Percentiles rank a stretch among this genome's conserved stretches.
Conservation (phyloP, 768 basidiomycete species). For the Lentinula sp. region DNA sequence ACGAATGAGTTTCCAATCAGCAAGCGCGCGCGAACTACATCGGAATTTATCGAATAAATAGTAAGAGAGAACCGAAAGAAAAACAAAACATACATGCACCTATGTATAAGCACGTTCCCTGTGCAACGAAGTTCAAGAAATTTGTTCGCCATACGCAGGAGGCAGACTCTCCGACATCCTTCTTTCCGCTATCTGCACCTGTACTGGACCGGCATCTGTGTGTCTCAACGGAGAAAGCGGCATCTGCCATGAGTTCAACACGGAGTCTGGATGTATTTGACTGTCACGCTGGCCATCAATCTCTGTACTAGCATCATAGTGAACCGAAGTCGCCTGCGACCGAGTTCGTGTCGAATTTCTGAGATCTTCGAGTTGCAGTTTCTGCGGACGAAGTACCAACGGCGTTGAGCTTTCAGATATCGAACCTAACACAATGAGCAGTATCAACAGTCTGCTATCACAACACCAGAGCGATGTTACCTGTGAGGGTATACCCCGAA, state of each 20-base stretch:
- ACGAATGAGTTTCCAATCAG: too few species aligned
- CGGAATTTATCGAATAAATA: too few species aligned
- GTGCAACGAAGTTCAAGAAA: too few species aligned
- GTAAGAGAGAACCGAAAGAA: too few species aligned
- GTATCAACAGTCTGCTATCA: too few species aligned
- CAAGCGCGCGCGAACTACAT: too few species aligned
- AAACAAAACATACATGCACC: too few species aligned
- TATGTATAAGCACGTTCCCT: too few species aligned
- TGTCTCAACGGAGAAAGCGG: conserved; percentile 9
- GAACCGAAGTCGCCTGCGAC: not conserved
- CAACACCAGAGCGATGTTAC: not conserved
- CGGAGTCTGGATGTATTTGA: not conserved
- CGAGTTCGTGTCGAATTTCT: not conserved
- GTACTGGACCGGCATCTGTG: conserved; percentile 14
- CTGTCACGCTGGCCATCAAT: not conserved
- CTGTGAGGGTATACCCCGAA: not conserved
- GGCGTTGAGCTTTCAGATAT: not conserved
- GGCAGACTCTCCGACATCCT: conserved; percentile 11
- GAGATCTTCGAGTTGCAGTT: not conserved
- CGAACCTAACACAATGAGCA: not conserved
- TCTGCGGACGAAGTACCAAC: not conserved
- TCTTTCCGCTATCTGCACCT: conserved; percentile 3
- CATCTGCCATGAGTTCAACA: not conserved
- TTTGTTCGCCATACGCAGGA: conserved; percentile 17
- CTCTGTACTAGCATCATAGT: not conserved